These are phyloP conservation scores for Pseudopyricularia cyperi DNA, from an alignment of 2,329 filamentous ascomycete genomes.

Conservation along the genomic window DNA sequence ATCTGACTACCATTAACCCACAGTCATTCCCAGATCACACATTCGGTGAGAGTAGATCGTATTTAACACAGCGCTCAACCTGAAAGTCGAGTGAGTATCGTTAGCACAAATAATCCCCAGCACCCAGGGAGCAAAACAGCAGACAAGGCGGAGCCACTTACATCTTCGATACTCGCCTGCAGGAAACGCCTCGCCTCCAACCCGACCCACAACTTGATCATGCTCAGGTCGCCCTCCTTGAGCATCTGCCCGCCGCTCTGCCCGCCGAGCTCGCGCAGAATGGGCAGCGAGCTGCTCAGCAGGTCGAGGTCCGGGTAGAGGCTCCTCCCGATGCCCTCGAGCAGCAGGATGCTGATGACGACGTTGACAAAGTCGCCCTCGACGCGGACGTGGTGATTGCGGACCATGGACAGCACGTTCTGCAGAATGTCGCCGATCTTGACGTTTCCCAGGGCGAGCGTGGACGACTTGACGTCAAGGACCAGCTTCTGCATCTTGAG, in stretches of 20 bases:
- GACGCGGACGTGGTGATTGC: conserved; percentile 79
- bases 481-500: conserved; percentile 96
- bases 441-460: conserved; percentile 83
- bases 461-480: conserved; percentile 76
- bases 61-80: conserved; percentile 84
- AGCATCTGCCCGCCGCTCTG: conserved; percentile 60
- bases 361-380: conserved; percentile 99
- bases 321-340: conserved; percentile 85
- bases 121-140: neutral
- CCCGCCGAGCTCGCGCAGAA: conserved; percentile 74
- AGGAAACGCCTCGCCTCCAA: conserved; percentile 80
- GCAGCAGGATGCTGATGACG: conserved; percentile 81
- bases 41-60: conserved; percentile 78
- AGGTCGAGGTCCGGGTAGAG: conserved; percentile 81
- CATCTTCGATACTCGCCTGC: conserved; percentile 80
- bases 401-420: conserved; percentile 82
- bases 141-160: conserved; percentile 28
- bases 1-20: neutral
- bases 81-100: conserved; percentile 16
- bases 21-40: conserved; percentile 33
- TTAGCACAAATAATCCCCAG: neutral
- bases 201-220: conserved; percentile 85
- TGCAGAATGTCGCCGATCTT: conserved; percentile 93
- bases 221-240: conserved; percentile 62
- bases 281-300: conserved; percentile 74